These are phyloP conservation scores for Fragaria vesca DNA, from an alignment of 306 rosid genomes.

Conservation along the genomic window DNA sequence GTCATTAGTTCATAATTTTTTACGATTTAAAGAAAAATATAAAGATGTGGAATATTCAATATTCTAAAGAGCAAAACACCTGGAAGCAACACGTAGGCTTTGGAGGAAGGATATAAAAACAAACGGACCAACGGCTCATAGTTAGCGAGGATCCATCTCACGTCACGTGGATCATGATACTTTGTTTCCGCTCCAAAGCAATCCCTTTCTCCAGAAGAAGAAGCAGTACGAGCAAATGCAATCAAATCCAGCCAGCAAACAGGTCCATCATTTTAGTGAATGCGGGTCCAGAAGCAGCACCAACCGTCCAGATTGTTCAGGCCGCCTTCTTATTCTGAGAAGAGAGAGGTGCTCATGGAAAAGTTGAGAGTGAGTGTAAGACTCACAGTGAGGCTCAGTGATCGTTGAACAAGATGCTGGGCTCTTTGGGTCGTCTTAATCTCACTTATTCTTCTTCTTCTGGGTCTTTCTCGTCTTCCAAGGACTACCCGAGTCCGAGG, in stretches of 20 bases:
- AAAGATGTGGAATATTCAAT: neutral
- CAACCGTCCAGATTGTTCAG: conserved; percentile 23
- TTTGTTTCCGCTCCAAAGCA: conserved; percentile 22
- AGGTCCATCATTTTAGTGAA: conserved; percentile 5
- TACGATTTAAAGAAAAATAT: too few relatives aligned
- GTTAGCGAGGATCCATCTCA: neutral
- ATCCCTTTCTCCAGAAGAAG: neutral
- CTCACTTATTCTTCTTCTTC: conserved; percentile 24
- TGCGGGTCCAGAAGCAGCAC: conserved; percentile 18
- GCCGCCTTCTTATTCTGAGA: neutral
- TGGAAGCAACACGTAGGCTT: neutral
- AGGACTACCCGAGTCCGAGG: neutral
- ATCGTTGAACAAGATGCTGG: conserved; percentile 31
- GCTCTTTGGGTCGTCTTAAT: conserved; percentile 27
- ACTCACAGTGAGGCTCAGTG: neutral
- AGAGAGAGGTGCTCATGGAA: neutral
- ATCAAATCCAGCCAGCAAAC: neutral
- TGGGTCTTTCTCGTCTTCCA: conserved; percentile 19
- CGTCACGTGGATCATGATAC: conserved; percentile 31
- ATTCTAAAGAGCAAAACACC: neutral
- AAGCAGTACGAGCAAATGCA: neutral
- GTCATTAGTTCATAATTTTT: too few relatives aligned
- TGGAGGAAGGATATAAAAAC: neutral
- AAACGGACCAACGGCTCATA: conserved; percentile 4
- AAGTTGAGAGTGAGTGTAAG: neutral